Conservation (phyloP, 306 rosid genomes). For the Astragalus glycyphyllos region DNA sequence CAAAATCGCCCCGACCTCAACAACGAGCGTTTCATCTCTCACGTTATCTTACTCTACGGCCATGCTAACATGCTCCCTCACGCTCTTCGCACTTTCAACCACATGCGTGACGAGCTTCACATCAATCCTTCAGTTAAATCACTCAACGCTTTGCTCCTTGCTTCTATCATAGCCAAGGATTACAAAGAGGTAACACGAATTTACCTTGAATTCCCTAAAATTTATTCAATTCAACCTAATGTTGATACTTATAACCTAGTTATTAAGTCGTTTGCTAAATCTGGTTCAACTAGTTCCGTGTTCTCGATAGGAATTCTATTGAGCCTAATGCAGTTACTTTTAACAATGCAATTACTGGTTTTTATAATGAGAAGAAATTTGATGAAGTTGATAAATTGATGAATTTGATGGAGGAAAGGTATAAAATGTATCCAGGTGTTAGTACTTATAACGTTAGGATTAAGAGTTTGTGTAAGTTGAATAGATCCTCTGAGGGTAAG, state of each 20-base stretch:
- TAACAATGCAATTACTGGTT: slow-evolving; percentile 54
- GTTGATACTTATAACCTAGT: slow-evolving; percentile 70
- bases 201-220: slow-evolving; percentile 67
- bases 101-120: slow-evolving; percentile 45
- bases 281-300: slow-evolving; percentile 63
- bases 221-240: slow-evolving; percentile 58
- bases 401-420: slow-evolving; percentile 64
- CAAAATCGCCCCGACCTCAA: slow-evolving; percentile 67
- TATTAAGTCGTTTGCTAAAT: slow-evolving; percentile 65
- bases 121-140: slow-evolving; percentile 57
- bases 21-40: slow-evolving; percentile 69
- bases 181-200: slow-evolving; percentile 64
- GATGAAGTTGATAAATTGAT: slow-evolving; percentile 74
- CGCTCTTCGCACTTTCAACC: slow-evolving; percentile 60
- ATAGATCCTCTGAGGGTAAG: slow-evolving; percentile 67
- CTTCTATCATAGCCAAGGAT: slow-evolving; percentile 63
- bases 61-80: slow-evolving; percentile 74
- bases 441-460: slow-evolving; percentile 73
- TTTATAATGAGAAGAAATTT: slow-evolving; percentile 64
- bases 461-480: slow-evolving; percentile 74
- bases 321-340: slow-evolving; percentile 59
- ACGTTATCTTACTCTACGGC: slow-evolving; percentile 76
- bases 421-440: slow-evolving; percentile 46
- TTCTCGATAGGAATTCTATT: slow-evolving; percentile 61
- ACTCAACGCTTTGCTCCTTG: slow-evolving; percentile 72